phyloP scores from a whole-genome alignment of 345 rosid genomes.

The thale cress (Arabidopsis thaliana) region DNA sequence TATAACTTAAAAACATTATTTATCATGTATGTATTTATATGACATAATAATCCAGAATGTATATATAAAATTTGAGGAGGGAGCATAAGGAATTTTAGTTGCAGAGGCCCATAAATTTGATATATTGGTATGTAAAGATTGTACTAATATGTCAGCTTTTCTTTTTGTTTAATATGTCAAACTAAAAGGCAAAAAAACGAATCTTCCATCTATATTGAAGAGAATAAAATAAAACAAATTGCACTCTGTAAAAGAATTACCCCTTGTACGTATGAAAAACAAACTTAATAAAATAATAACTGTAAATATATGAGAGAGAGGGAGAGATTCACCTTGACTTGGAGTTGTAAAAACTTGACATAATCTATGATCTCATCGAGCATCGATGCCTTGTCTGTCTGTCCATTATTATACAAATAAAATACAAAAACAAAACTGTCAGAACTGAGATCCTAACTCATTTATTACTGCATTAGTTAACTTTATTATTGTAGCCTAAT shows the following conservation, averaged over 20 bases:
- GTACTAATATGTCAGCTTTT: slow-evolving; percentile 37
- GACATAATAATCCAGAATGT: slow-evolving; percentile 9
- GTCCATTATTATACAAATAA: slow-evolving; percentile 50
- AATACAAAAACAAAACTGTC: slow-evolving; percentile 24
- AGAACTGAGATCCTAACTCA: slow-evolving; percentile 41
- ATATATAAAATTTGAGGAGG: not conserved
- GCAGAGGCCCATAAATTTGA: slow-evolving; percentile 43
- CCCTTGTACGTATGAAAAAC: not conserved
- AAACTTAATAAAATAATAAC: not conserved
- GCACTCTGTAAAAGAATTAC: slow-evolving; percentile 5
- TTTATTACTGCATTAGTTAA: slow-evolving; percentile 31
- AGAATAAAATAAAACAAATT: slow-evolving; percentile 3
- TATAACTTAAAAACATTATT: not conserved
- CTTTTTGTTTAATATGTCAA: slow-evolving; percentile 47
- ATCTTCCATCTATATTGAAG: slow-evolving; percentile 26
- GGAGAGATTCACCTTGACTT: slow-evolving; percentile 79
- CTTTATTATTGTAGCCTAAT: slow-evolving; percentile 22
- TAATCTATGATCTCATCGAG: slow-evolving; percentile 99
- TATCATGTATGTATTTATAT: not conserved
- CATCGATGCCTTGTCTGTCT: slow-evolving; percentile 99
- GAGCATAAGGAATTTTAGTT: slow-evolving; percentile 44
- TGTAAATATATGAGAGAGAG: slow-evolving; percentile 12
- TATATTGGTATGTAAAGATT: slow-evolving; percentile 25
- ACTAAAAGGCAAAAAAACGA: slow-evolving; percentile 35
- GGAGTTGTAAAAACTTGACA: slow-evolving; percentile 98